Evolutionary conservation across 2,329 filamentous ascomycete species (phyloP).

Genomic region (Ilyonectria robusta): DNA sequence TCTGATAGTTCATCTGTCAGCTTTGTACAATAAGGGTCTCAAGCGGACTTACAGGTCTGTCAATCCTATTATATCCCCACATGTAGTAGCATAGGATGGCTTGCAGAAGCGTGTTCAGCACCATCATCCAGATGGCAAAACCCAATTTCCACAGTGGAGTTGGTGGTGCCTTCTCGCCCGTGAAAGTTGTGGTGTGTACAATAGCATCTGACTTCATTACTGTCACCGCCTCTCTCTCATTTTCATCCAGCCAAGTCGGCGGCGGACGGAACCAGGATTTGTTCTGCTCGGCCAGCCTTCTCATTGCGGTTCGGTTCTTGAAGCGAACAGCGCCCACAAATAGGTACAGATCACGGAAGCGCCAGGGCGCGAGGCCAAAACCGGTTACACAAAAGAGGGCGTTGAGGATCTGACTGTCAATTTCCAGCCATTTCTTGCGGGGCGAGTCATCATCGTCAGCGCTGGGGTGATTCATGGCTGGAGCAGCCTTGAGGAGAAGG

Average conservation of each 20-base stretch:
- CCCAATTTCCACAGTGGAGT: constrained; percentile 25
- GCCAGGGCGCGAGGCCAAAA: too few relatives aligned
- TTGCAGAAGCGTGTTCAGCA: constrained; percentile 19
- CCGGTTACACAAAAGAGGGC: too few relatives aligned
- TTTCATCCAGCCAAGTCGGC: constrained; percentile 40
- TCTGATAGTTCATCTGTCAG: not conserved
- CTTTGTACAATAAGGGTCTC: not conserved
- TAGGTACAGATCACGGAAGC: too few relatives aligned
- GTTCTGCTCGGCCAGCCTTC: constrained; percentile 40
- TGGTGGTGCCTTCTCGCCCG: constrained; percentile 13
- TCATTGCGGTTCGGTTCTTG: constrained; percentile 39
- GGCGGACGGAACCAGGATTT: constrained; percentile 46
- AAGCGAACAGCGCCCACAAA: constrained; percentile 39
- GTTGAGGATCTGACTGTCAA: constrained; percentile 82
- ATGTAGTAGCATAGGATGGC: constrained; percentile 23
- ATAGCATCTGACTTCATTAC: not conserved
- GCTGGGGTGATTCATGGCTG: constrained; percentile 48
- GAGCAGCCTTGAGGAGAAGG: too few relatives aligned
- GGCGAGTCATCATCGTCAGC: constrained; percentile 79
- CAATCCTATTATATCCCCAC: constrained; percentile 23
- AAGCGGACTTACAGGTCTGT: constrained; percentile 18
- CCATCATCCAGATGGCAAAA: constrained; percentile 30
- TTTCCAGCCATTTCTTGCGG: constrained; percentile 85
- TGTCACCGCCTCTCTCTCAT: not conserved
- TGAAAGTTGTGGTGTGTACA: constrained; percentile 9